Percentiles rank a stretch among this genome's conserved stretches.
Conservation (phyloP, 2,329 filamentous ascomycete species). For the Colletotrichum sp. region DNA sequence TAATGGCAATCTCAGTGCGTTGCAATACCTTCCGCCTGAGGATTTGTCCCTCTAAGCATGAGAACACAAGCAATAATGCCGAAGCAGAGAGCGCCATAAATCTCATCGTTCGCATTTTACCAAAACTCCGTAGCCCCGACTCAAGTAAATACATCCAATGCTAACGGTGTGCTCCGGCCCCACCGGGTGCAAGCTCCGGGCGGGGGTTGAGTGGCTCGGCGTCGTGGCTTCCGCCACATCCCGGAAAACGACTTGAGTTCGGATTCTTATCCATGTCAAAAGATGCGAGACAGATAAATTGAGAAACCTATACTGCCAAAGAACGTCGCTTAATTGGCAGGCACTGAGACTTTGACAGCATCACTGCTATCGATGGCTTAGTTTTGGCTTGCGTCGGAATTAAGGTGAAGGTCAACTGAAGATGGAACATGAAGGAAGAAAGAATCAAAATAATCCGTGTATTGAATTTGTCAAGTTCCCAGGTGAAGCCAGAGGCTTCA, state of each 20-base stretch:
- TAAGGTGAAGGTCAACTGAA: background rate
- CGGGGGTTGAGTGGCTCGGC: background rate
- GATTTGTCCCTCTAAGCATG: background rate
- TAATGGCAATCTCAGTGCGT: background rate
- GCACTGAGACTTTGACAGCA: background rate
- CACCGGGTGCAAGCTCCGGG: background rate
- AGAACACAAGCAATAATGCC: background rate
- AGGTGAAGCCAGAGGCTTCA: background rate
- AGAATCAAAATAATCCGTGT: background rate
- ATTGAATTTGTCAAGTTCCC: background rate
- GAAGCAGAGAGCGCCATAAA: background rate
- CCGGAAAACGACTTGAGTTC: background rate
- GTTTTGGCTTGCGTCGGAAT: background rate
- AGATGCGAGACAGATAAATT: background rate
- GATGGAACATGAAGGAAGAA: background rate
- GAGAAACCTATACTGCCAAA: background rate
- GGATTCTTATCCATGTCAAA: background rate
- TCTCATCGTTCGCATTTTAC: background rate
- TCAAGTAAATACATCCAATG: background rate
- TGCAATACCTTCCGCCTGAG: background rate
- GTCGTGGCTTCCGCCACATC: background rate
- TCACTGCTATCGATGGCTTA: background rate
- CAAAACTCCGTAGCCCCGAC: background rate
- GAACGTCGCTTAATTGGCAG: background rate
- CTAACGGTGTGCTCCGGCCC: background rate